Base-by-base conservation (phyloP, 202 grass and related monocot genomes). In the Miscanthus sacchariflorus region DNA sequence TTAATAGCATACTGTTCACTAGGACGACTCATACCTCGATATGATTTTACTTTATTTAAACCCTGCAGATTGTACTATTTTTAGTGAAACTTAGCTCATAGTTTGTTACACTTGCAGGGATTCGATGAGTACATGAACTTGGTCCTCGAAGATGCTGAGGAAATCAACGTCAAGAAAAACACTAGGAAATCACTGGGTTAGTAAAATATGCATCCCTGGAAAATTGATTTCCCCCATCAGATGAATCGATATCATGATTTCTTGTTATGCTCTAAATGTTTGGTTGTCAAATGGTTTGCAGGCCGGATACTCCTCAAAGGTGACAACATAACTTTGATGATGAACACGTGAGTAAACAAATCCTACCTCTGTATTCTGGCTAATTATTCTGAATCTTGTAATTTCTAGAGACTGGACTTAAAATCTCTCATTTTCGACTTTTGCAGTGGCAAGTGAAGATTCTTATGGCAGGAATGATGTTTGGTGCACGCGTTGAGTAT, bases 41-140 rank as follows among this genome's bases (percentile, higher is more conserved):
- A 58, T 58, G n/a, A 24, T 63, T 63, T n/a, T n/a, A n/a, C n/a
- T n/a, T n/a, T n/a, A n/a, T n/a, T 11, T 63, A 63, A 63, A 63
- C 3, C 21, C 59, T 23, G 58, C 58, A 63, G 59, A 8, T 63
- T 63, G n/a, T 63, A 63, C 59, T 63, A 24, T 3, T 0, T 61
- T 61, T 23, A 61, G 9, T 24, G n/a, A 24, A 63, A 63, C 59
- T 63, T 63, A n/a, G n/a, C n/a, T n/a, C n/a, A 61, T 61, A 63
- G 2, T 24, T 24, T 63, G 59, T 24, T 85, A 67, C 50, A 17
- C 52, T 38, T 84, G 81, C 83, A 97, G 95, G 92, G 89, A 6
- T 97, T 97, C 83, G 95, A 97, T 33, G 90, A 95, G 91, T 97
- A 97, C 82, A 97, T 95, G 95, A 97, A 95, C 68, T 84, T 95